phyloP scores from a whole-genome alignment of 83 land plant species.

The Diphasiastrum complanatum region DNA sequence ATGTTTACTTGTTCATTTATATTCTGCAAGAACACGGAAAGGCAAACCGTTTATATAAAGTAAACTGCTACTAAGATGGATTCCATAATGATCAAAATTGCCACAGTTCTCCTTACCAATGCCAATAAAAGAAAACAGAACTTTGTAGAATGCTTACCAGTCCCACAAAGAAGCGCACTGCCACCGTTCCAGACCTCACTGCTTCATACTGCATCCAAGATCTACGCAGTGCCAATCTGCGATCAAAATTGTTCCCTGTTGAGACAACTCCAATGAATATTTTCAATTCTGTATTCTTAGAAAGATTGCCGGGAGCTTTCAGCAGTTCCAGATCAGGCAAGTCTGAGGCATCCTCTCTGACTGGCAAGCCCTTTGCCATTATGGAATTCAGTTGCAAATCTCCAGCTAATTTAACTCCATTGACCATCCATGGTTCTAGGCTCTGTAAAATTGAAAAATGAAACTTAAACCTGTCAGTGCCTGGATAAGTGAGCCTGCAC shows the following conservation, averaged over 20 bases:
- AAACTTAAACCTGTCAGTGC: neutral
- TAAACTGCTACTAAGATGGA: too few relatives aligned
- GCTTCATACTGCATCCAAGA: constrained; percentile 91
- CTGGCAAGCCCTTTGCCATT: constrained; percentile 68
- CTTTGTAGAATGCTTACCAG: constrained; percentile 39
- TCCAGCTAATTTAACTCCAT: constrained; percentile 52
- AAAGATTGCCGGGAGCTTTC: constrained; percentile 51
- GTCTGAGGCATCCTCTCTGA: constrained; percentile 50
- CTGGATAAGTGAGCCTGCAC: too few relatives aligned
- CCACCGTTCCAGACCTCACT: constrained; percentile 71
- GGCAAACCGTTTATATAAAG: too few relatives aligned
- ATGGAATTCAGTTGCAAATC: constrained; percentile 53
- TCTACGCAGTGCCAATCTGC: constrained; percentile 85
- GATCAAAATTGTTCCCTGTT: constrained; percentile 78
- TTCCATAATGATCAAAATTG: neutral
- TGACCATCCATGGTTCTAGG: constrained; percentile 88
- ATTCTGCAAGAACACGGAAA: constrained; percentile 43
- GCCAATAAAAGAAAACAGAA: neutral
- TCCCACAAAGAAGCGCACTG: constrained; percentile 87
- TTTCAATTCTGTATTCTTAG: constrained; percentile 27
- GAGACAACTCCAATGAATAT: constrained; percentile 85
- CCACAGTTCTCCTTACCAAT: neutral
- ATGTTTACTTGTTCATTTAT: constrained; percentile 61
- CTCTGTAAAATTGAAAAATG: constrained; percentile 68
- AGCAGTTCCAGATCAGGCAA: constrained; percentile 47